Percentiles rank a stretch among this genome's conserved stretches.
Evolutionary conservation across 2,329 filamentous ascomycete genomes (phyloP).

Genomic region (Blumeriella jaapii): DNA sequence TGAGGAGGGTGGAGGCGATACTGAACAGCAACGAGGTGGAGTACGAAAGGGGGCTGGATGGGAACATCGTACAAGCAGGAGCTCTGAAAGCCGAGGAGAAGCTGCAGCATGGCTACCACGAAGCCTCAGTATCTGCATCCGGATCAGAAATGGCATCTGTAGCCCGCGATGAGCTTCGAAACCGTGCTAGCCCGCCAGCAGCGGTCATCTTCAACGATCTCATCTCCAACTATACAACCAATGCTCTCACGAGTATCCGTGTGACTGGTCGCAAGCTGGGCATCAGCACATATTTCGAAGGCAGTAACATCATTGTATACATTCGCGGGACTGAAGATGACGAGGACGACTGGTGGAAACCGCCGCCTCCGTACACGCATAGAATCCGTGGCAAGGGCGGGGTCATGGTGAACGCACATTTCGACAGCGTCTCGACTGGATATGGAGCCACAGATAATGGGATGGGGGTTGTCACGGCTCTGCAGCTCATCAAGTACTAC

Average conservation of each 20-base stretch:
- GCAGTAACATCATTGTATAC: constrained; percentile 85
- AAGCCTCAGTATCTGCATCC: neutral
- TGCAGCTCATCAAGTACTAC: constrained; percentile 83
- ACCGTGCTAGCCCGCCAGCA: constrained; percentile 22
- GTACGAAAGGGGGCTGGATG: constrained; percentile 31
- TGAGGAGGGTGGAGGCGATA: constrained; percentile 60
- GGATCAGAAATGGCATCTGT: neutral
- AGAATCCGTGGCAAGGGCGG: constrained; percentile 53
- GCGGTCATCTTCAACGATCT: constrained; percentile 71
- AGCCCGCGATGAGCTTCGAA: constrained; percentile 12
- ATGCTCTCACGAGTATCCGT: constrained; percentile 32
- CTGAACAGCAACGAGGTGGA: constrained; percentile 46
- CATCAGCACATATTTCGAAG: constrained; percentile 70
- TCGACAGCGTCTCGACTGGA: constrained; percentile 78
- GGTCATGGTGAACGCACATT: constrained; percentile 89
- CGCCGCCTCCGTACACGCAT: constrained; percentile 28
- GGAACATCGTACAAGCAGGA: neutral
- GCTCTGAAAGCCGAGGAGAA: constrained; percentile 2
- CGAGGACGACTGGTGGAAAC: constrained; percentile 61
- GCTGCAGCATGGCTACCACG: neutral
- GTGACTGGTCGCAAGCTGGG: constrained; percentile 26
- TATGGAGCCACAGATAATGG: constrained; percentile 93
- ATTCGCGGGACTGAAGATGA: constrained; percentile 72
- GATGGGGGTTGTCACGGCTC: constrained; percentile 72
- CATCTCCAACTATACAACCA: constrained; percentile 65